phyloP scores from a whole-genome alignment of 164 flowering plant genomes.

The Echeveria elegans region DNA sequence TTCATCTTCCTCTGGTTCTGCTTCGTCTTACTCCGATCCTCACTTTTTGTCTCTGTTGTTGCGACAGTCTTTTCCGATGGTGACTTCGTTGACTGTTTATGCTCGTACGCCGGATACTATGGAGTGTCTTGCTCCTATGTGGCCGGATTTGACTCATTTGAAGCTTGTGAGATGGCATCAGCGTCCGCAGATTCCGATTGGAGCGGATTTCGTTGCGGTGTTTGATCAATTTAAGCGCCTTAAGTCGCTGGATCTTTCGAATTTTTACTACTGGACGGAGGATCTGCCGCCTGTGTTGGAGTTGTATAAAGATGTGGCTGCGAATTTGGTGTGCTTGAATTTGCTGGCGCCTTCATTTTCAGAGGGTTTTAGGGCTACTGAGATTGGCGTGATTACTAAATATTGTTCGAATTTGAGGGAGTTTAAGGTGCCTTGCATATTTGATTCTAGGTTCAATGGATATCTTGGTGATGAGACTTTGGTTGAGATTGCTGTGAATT shows the following conservation, averaged over 20 bases:
- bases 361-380: conserved; percentile 64
- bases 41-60: conserved; percentile 44
- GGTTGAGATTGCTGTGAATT: conserved; percentile 37
- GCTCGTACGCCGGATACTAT: conserved; percentile 42
- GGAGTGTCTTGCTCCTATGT: conserved; percentile 33
- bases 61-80: conserved; percentile 44
- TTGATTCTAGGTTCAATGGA: conserved; percentile 75
- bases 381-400: conserved; percentile 39
- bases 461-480: conserved; percentile 64
- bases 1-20: conserved; percentile 29
- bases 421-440: conserved; percentile 49
- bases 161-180: conserved; percentile 91
- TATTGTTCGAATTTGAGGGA: conserved; percentile 48
- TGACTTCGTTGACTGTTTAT: conserved; percentile 51
- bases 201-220: conserved; percentile 48
- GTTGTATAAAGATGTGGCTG: conserved; percentile 22
- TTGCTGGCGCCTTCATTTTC: conserved; percentile 43
- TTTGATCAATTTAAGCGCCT: conserved; percentile 27
- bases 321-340: conserved; percentile 30
- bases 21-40: conserved; percentile 17
- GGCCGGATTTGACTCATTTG: conserved; percentile 37
- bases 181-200: conserved; percentile 32
- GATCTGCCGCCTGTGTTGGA: conserved; percentile 59
- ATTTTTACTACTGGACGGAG: conserved; percentile 82
- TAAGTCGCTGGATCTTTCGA: conserved; percentile 48